Evolutionary conservation across 1,139 yeast species (phyloP).

Genomic region (Pneumocystis sp.): DNA sequence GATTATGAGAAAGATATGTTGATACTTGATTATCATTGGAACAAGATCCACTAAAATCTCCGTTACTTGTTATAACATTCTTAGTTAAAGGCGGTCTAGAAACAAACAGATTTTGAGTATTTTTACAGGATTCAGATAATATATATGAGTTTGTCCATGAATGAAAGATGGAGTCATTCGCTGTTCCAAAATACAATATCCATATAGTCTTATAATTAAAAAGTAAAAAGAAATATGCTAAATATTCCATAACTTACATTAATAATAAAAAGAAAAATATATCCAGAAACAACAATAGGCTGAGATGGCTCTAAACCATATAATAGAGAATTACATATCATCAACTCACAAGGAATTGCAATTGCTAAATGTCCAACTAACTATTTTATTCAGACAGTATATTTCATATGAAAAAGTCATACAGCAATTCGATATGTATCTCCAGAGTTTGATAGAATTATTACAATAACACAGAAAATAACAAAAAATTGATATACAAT

Average conservation of each 20-base stretch:
- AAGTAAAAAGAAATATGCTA: not conserved
- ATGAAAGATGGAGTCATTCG: not conserved
- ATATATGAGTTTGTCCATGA: not conserved
- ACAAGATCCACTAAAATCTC: not conserved
- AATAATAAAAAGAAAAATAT: not conserved
- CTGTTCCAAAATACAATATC: not conserved
- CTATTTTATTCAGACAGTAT: not conserved
- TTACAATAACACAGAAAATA: conserved; percentile 38
- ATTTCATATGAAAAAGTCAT: conserved; percentile 17
- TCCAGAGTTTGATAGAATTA: conserved; percentile 53
- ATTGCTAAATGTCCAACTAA: conserved; percentile 8
- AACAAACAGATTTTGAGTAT: not conserved
- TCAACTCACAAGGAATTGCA: conserved; percentile 11
- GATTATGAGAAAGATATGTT: not conserved
- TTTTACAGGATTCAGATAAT: not conserved
- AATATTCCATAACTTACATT: not conserved
- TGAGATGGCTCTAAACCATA: not conserved
- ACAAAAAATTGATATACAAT: conserved; percentile 60
- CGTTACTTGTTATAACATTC: not conserved
- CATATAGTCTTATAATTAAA: not conserved
- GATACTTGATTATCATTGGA: not conserved
- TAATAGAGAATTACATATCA: conserved; percentile 11
- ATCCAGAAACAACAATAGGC: not conserved
- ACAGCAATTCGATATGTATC: conserved; percentile 57
- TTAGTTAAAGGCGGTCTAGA: not conserved